Base-by-base conservation (phyloP, 805 yeast genomes). In the Cyberlindnera veronae region DNA sequence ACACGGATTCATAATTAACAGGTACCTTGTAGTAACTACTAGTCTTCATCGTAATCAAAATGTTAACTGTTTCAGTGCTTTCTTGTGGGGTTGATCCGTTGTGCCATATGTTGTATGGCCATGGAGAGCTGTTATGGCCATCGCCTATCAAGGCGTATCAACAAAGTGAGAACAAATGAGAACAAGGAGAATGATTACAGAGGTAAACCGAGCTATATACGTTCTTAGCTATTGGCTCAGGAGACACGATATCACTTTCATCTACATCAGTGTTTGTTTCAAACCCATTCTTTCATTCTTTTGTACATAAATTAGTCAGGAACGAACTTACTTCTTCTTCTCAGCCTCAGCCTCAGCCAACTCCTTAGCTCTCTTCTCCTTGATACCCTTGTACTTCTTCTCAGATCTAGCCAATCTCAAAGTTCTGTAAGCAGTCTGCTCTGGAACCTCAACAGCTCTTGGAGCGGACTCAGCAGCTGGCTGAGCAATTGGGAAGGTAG, bases 271-370 rank as follows among this genome's bases (percentile, higher is more conserved):
- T n/a, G n/a, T n/a, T n/a, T n/a, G 6, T 34, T 39, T 29, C 15
- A 42, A 38, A 42, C 37, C 46, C 32, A 26, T 37, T 43, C 33
- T 41, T 41, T 42, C 46, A 42, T 48, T 46, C 48, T 46, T 48
- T 49, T 49, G 51, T 51, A 51, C 54, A 51, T 48, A 45, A 49
- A 38, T 48, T 44, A 46, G 44, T 40, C 31, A 29, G 33, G 36
- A 33, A 21, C 17, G 27, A 41, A 56, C 63, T 81, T 86, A 88
- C 83, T 88, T 88, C 90, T 90, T 90, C 91, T 90, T 90, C 67
- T 89, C 96, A 76, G 95, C 95, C 79, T 90, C 99, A 71, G 97
- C 98, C 77, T 88, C 98, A 71, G 96, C 97, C 79, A 79, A 80
- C 60, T 90, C 97, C 68, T 71, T 81, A 66, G 95, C 95, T 77